These are phyloP conservation scores for Boletus barrowsii DNA, from an alignment of 768 basidiomycete species.

Conservation along the genomic window DNA sequence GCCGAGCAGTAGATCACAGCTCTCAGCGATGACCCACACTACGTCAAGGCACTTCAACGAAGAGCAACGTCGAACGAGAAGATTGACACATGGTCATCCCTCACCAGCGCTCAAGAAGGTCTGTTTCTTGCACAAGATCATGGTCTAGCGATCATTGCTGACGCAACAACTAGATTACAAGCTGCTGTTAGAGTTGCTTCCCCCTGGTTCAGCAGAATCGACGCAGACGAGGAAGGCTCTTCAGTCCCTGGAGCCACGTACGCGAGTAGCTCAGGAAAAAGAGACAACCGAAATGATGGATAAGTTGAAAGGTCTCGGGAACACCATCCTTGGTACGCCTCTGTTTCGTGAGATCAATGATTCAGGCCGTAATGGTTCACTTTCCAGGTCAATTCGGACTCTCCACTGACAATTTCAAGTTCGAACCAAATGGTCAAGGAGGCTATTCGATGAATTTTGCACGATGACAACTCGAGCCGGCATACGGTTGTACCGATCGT, in stretches of 20 bases:
- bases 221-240: slow-evolving; percentile 50
- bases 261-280: slow-evolving; percentile 73
- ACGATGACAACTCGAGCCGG: slow-evolving; percentile 32
- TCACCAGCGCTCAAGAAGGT: slow-evolving; percentile 86
- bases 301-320: slow-evolving; percentile 91
- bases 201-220: slow-evolving; percentile 49
- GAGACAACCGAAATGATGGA: slow-evolving; percentile 91
- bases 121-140: background rate
- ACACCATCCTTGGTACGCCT: slow-evolving; percentile 75
- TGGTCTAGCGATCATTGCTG: background rate
- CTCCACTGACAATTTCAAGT: slow-evolving; percentile 96
- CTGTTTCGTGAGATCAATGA: background rate
- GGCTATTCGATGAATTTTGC: slow-evolving; percentile 92
- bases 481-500: background rate
- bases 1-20: slow-evolving; percentile 44
- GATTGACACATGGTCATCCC: slow-evolving; percentile 78
- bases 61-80: slow-evolving; percentile 84
- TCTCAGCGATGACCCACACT: slow-evolving; percentile 78
- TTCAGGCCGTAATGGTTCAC: background rate
- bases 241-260: slow-evolving; percentile 56
- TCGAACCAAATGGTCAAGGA: slow-evolving; percentile 91
- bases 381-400: slow-evolving; percentile 83
- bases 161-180: slow-evolving; percentile 63
- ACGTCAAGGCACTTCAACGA: slow-evolving; percentile 85
- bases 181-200: slow-evolving; percentile 61